Evolutionary conservation across 306 rosid species (phyloP).

Genomic region (Pterocarpus macrocarpus): DNA sequence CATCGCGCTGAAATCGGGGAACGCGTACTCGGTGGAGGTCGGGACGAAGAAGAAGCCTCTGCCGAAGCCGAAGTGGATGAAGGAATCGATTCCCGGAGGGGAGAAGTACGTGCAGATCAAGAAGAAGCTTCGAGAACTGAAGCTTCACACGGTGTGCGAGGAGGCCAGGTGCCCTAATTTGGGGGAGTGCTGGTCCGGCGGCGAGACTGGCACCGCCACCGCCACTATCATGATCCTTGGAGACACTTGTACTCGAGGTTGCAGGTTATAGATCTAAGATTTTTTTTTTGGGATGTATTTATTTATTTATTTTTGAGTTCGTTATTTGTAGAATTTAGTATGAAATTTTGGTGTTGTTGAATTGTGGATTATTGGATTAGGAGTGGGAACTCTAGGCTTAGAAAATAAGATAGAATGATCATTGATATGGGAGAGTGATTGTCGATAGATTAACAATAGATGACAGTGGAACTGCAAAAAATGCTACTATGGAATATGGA

Average conservation of each 20-base stretch:
- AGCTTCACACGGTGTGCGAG: slow-evolving; percentile 96
- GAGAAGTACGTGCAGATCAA: slow-evolving; percentile 95
- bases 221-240: slow-evolving; percentile 99
- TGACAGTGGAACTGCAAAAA: not conserved
- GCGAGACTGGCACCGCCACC: slow-evolving; percentile 97
- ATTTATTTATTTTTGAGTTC: not conserved
- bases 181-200: slow-evolving; percentile 99
- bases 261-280: slow-evolving; percentile 67
- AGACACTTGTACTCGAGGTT: slow-evolving; percentile 97
- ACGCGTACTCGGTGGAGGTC: slow-evolving; percentile 85
- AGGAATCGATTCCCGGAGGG: slow-evolving; percentile 94
- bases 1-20: slow-evolving; percentile 56
- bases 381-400: not conserved
- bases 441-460: not conserved
- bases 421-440: not conserved
- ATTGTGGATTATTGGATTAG: not conserved
- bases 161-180: slow-evolving; percentile 94
- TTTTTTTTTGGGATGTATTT: not conserved
- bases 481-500: not conserved
- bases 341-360: slow-evolving; percentile 1
- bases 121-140: slow-evolving; percentile 93
- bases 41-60: slow-evolving; percentile 99
- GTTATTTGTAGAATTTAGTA: not conserved
- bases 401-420: not conserved
- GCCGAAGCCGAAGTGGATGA: slow-evolving; percentile 99